A percentile compares a stretch with the other conserved stretches of the same genome.
Evolutionary conservation across 2,329 filamentous ascomycete species (phyloP).

Genomic region (Cercospora beticola): DNA sequence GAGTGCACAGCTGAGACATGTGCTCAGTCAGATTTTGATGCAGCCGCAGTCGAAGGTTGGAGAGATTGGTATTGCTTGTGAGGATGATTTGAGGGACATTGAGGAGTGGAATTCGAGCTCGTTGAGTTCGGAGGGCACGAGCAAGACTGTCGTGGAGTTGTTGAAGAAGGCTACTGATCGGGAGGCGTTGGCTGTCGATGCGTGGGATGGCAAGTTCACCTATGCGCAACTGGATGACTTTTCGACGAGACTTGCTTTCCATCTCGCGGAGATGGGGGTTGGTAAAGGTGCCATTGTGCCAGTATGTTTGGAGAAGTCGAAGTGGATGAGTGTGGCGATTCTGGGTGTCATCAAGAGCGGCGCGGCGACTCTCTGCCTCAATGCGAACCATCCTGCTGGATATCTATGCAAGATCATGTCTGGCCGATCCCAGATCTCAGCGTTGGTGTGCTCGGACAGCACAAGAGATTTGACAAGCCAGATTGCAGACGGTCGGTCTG

Average conservation of each 20-base stretch:
- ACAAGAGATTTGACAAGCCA: not conserved
- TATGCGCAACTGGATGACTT: conserved; percentile 30
- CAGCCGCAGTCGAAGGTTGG: conserved; percentile 11
- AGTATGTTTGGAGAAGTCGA: conserved; percentile 32
- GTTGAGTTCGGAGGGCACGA: conserved; percentile 5
- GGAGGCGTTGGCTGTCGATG: conserved; percentile 28
- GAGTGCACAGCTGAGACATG: conserved; percentile 8
- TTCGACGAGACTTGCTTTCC: conserved; percentile 2
- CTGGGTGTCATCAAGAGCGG: conserved; percentile 37
- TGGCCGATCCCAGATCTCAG: conserved; percentile 6
- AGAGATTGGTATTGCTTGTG: conserved; percentile 12
- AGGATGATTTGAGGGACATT: conserved; percentile 23
- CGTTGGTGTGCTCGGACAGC: conserved; percentile 1
- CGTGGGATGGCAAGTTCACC: conserved; percentile 33
- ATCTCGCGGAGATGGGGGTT: conserved; percentile 6
- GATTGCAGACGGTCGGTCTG: not conserved
- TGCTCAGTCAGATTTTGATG: conserved; percentile 16
- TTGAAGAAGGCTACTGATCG: conserved; percentile 23
- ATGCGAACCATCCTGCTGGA: conserved; percentile 29
- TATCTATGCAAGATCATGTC: conserved; percentile 31
- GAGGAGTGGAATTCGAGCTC: conserved; percentile 23
- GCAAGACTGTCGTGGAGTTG: conserved; percentile 25
- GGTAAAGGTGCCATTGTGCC: conserved; percentile 18
- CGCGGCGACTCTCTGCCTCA: conserved; percentile 32
- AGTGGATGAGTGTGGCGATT: conserved; percentile 33